Percentiles rank a stretch among this genome's conserved stretches.
Evolutionary conservation across 148 eudicot species (phyloP).

Genomic region (Rhododendron molle): DNA sequence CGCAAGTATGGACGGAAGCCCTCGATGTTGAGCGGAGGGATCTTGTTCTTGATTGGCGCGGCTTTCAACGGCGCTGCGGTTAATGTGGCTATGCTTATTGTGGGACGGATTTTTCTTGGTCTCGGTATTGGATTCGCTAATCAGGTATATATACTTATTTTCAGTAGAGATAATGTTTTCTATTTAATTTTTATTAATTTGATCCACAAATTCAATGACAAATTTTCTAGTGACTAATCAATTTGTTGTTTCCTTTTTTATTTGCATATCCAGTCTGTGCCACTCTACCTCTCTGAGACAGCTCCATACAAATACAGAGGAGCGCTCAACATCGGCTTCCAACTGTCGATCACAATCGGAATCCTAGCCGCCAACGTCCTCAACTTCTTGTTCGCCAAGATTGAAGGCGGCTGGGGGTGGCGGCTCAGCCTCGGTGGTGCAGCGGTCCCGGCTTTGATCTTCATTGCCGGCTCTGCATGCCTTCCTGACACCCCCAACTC

Average conservation of each 20-base stretch:
- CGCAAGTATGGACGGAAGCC: not conserved
- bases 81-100: not conserved
- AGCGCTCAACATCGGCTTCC: not conserved
- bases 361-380: not conserved
- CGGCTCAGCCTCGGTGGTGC: not conserved
- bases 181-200: too few relatives aligned
- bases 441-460: not conserved
- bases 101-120: not conserved
- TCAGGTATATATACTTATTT: not conserved
- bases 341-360: not conserved
- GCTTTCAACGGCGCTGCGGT: not conserved
- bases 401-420: not conserved
- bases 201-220: not conserved
- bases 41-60: not conserved
- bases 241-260: not conserved
- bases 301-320: not conserved
- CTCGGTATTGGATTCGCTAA: not conserved
- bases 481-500: not conserved
- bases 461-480: not conserved
- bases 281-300: not conserved
- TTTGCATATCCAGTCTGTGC: not conserved
- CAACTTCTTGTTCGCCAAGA: not conserved
- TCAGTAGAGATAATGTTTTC: too few relatives aligned
- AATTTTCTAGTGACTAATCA: not conserved
- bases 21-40: not conserved